Evolutionary conservation across 176 grass and related monocot genomes (phyloP), one percentile per base, ranked within the genome.

Genomic region (Areca catechu): DNA sequence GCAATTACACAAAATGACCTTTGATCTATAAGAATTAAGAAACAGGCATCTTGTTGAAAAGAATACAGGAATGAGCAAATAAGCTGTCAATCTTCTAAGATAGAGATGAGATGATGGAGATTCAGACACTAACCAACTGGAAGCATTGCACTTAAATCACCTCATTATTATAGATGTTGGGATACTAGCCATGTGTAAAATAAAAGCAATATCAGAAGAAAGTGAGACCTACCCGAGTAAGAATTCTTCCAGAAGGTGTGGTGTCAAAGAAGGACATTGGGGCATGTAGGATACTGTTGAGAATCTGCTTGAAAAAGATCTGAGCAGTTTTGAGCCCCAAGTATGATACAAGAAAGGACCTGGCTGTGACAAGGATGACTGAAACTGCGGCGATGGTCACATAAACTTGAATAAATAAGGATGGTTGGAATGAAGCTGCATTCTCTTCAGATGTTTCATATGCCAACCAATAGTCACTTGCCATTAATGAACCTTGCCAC

Each of bases 261-360:
- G 87, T 98, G 80, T 98, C 87, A 58, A 98, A 98, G 71, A 92
- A 98, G 3, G 87, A 83, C 93, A 98, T 98, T 14, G 93, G 93
- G 0, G 93, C 87, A 71, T 92, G 93, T 16, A 98, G 65, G 66
- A 98, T 98, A 71, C 81, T 98, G 30, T 85, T 59, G 57, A 98
- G 79, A 56, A 98, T 85, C 76, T 92, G 81, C 75, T 58, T 80
- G 73, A 92, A 98, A 71, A 98, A 98, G 12, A 15, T 51, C 18
- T 89, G 77, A 20, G 93, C 93, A 0, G 87, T 92, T 48, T 80
- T 65, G 7, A 98, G 87, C 10, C 93, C 93, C 66, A 92, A 55
- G 79, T 77, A 54, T 0, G 88, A 80, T 7, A 98, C 76, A 27
- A 92, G 69, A 69, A 92, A 78, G 4, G 87, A 49, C 14, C 84